phyloP scores from a whole-genome alignment of 2,329 filamentous ascomycete genomes.

The Penicillium sp. region DNA sequence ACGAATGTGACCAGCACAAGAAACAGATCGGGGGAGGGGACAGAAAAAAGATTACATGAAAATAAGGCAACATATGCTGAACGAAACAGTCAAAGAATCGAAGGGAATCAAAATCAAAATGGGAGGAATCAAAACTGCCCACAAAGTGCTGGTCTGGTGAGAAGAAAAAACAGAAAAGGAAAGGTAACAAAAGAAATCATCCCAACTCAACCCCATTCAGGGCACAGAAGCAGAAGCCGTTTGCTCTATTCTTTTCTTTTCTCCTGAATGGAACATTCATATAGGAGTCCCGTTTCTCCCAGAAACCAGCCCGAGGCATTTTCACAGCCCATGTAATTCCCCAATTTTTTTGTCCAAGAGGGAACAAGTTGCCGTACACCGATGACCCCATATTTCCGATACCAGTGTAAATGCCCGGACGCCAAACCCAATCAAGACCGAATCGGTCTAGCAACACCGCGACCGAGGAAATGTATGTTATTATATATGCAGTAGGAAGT shows the following conservation, averaged over 20 bases:
- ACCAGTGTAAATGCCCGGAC: constrained; percentile 32
- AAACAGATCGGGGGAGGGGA: constrained; percentile 18
- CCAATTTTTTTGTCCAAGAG: background rate
- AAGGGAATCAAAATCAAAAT: constrained; percentile 17
- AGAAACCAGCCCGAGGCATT: constrained; percentile 1
- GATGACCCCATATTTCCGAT: constrained; percentile 16
- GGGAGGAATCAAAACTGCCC: constrained; percentile 31
- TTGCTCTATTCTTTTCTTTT: constrained; percentile 18
- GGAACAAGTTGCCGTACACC: constrained; percentile 21
- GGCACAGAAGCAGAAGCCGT: constrained; percentile 13
- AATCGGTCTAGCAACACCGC: constrained; percentile 20
- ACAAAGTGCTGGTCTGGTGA: constrained; percentile 17
- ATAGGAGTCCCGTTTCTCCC: constrained; percentile 5
- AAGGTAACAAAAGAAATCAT: constrained; percentile 45
- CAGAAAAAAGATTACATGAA: constrained; percentile 32
- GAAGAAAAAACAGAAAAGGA: background rate
- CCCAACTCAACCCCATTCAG: constrained; percentile 5
- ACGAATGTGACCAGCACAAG: constrained; percentile 41
- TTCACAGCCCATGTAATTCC: constrained; percentile 4
- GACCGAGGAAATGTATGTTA: constrained; percentile 27
- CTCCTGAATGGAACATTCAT: constrained; percentile 9
- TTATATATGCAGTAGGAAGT: constrained; percentile 31
- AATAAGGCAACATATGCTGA: constrained; percentile 23
- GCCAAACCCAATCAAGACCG: constrained; percentile 31
- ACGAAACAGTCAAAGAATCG: constrained; percentile 17